Conservation (phyloP, 768 basidiomycete species). For the Wakefieldia striispora region DNA sequence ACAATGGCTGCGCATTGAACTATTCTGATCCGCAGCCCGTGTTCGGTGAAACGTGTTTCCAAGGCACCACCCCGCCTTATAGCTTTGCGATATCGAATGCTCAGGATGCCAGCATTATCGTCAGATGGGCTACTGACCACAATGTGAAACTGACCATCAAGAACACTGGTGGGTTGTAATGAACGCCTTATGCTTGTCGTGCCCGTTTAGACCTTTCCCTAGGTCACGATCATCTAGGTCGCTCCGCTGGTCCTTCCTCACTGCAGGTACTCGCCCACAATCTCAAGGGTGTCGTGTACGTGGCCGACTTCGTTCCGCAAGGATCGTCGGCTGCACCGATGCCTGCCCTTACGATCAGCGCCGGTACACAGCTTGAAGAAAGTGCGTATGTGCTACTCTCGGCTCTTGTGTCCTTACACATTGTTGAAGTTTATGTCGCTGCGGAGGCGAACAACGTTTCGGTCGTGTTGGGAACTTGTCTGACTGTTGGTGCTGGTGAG, state of each 20-base stretch:
- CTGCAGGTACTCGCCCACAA: constrained; percentile 18
- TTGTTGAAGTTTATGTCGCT: constrained; percentile 7
- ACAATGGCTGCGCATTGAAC: constrained; percentile 15
- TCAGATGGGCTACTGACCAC: constrained; percentile 17
- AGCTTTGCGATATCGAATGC: constrained; percentile 13
- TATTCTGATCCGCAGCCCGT: constrained; percentile 18
- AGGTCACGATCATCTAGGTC: constrained; percentile 18
- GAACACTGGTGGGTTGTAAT: constrained; percentile 14
- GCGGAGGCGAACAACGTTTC: constrained; percentile 12
- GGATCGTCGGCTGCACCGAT: constrained; percentile 12
- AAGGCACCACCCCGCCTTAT: constrained; percentile 18
- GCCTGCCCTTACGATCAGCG: constrained; percentile 11
- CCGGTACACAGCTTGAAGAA: constrained; percentile 11
- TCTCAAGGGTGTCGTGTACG: constrained; percentile 8
- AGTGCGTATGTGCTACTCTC: too few species aligned
- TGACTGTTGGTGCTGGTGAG: constrained; percentile 19
- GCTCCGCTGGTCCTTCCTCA: constrained; percentile 15
- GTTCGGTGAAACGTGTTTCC: constrained; percentile 4
- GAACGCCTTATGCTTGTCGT: too few species aligned
- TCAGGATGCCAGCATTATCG: constrained; percentile 15
- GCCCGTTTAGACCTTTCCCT: background rate
- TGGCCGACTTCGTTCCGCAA: constrained; percentile 14
- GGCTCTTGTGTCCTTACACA: background rate
- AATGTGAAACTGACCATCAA: constrained; percentile 18
- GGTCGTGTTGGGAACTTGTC: constrained; percentile 15